Evolutionary conservation across 2,329 filamentous ascomycete genomes (phyloP).

Genomic region (Penicillium crustosum): DNA sequence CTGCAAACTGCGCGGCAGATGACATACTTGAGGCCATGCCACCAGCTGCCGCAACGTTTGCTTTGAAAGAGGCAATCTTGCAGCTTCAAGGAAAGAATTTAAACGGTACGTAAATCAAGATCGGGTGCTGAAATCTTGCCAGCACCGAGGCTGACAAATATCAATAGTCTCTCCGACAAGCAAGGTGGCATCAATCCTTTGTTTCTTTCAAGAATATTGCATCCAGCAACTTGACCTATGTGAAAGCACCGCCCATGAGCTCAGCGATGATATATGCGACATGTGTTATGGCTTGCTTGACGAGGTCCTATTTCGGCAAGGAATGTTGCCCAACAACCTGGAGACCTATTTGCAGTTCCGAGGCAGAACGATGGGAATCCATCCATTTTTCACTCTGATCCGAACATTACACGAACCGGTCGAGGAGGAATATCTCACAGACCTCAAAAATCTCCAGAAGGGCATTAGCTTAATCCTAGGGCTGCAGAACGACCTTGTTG

Average conservation of each 20-base stretch:
- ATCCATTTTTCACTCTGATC: constrained; percentile 7
- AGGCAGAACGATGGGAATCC: constrained; percentile 2
- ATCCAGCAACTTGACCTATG: background rate
- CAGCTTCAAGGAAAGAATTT: background rate
- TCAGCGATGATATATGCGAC: constrained; percentile 1
- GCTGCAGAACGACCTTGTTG: constrained; percentile 8
- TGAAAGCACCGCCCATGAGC: background rate
- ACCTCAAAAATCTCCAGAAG: background rate
- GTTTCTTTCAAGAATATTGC: background rate
- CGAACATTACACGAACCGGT: background rate
- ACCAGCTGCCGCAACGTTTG: background rate
- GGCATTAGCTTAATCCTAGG: background rate
- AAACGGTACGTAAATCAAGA: background rate
- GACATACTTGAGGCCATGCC: constrained; percentile 3
- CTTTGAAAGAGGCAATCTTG: background rate
- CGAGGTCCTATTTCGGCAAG: background rate
- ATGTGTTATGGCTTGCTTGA: constrained; percentile 2
- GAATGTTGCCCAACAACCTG: background rate
- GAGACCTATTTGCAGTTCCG: constrained; percentile 1
- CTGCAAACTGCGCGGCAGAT: constrained; percentile 1
- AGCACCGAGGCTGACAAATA: background rate
- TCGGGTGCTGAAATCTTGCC: background rate
- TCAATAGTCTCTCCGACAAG: background rate
- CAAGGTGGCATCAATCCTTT: constrained; percentile 1
- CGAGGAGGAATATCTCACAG: background rate